phyloP scores from a whole-genome alignment of 1,139 yeast genomes.

The Kluyveromyces marxianus region DNA sequence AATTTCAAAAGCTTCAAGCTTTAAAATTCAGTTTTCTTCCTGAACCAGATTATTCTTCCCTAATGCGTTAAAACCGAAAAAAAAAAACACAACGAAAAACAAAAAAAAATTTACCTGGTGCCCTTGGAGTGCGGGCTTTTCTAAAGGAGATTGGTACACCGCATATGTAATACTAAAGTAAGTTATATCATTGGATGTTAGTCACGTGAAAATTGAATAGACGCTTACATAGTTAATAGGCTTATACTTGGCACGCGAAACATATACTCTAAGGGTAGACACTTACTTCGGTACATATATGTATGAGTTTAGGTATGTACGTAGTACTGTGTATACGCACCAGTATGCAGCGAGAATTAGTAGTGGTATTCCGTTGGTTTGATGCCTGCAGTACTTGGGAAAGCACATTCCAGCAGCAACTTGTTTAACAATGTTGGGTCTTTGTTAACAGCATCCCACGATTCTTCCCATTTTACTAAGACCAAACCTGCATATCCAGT shows the following conservation, averaged over 20 bases:
- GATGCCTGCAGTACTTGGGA: constrained; percentile 45
- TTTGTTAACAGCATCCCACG: constrained; percentile 35
- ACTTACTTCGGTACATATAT: no score
- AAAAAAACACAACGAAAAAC: not conserved
- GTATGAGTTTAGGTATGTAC: no score
- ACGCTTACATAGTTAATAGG: not conserved
- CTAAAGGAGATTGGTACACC: not conserved
- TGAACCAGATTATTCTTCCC: no score
- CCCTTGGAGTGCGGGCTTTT: no score
- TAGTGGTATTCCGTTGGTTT: constrained; percentile 41
- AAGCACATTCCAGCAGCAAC: constrained; percentile 55
- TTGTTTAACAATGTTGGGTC: constrained; percentile 35
- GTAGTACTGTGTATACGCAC: no score
- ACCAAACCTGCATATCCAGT: constrained; percentile 75
- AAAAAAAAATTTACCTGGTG: not conserved
- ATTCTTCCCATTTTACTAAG: constrained; percentile 62
- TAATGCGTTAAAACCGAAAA: constrained; percentile 1
- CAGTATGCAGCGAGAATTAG: constrained; percentile 12
- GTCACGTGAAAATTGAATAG: constrained; percentile 4
- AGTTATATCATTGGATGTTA: constrained; percentile 1
- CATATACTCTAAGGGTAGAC: no score
- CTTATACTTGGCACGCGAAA: no score
- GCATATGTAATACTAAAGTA: not conserved
- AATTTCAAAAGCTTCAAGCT: no score
- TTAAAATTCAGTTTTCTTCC: no score